Percentiles rank a stretch among this genome's conserved stretches.
These are phyloP conservation scores for Hortaea werneckii DNA, from an alignment of 2,329 filamentous ascomycete genomes.

Conservation along the genomic window DNA sequence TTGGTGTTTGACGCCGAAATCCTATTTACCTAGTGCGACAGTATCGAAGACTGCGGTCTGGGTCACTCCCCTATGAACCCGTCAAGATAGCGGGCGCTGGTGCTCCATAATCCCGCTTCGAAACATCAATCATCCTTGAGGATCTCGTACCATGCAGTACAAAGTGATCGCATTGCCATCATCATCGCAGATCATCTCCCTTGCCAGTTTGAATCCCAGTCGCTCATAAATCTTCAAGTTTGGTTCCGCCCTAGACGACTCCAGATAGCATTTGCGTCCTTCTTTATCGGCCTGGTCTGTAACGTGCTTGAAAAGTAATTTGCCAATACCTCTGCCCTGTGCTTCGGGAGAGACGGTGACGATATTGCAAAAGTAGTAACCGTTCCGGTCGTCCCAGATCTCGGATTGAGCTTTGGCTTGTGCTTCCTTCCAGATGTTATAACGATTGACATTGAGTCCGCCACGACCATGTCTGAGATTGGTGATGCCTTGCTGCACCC, in stretches of 20 bases:
- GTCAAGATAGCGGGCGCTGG: no score
- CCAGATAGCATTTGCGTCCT: constrained; percentile 57
- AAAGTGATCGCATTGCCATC: constrained; percentile 41
- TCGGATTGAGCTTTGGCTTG: constrained; percentile 52
- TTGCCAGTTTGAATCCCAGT: constrained; percentile 53
- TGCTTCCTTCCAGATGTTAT: constrained; percentile 61
- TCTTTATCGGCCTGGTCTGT: constrained; percentile 54
- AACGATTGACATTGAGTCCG: constrained; percentile 56
- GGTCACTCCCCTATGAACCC: no score
- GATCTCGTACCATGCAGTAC: constrained; percentile 32
- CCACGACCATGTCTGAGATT: constrained; percentile 60
- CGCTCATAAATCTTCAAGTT: constrained; percentile 62
- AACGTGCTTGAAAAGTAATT: constrained; percentile 53
- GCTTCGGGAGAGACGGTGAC: constrained; percentile 56
- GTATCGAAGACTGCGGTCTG: no score
- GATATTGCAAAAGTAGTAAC: constrained; percentile 70
- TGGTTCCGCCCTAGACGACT: constrained; percentile 57
- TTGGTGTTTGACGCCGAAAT: no score
- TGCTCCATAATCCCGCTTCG: no score
- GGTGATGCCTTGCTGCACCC: constrained; percentile 54
- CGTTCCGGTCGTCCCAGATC: constrained; percentile 55
- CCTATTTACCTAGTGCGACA: no score
- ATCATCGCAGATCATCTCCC: constrained; percentile 58
- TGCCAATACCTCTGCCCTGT: constrained; percentile 58
- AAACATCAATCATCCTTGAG: no score